Evolutionary conservation across 2,329 filamentous ascomycete species (phyloP).

Genomic region (Cercospora janseana): DNA sequence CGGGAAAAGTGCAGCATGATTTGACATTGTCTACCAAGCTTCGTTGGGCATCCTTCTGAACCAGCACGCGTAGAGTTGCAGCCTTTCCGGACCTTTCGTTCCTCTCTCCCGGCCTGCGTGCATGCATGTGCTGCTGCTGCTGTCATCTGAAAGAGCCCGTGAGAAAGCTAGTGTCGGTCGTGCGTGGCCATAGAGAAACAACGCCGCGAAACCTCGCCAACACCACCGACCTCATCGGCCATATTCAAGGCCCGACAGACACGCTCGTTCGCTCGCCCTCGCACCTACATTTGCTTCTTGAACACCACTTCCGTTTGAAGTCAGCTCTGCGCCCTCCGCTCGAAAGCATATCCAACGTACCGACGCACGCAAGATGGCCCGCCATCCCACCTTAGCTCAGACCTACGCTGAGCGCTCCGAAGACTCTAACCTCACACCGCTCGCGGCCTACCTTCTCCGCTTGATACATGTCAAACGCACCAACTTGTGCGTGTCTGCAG

Average conservation of each 20-base stretch:
- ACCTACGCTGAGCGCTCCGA: slow-evolving; percentile 49
- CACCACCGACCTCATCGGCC: slow-evolving; percentile 3
- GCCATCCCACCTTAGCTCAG: slow-evolving; percentile 44
- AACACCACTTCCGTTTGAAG: background rate
- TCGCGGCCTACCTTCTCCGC: slow-evolving; percentile 50
- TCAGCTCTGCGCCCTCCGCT: background rate
- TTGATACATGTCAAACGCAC: slow-evolving; percentile 52
- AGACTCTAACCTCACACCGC: slow-evolving; percentile 44
- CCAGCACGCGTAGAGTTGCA: too few species aligned
- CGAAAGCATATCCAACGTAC: background rate
- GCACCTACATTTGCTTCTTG: background rate
- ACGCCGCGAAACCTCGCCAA: slow-evolving; percentile 4
- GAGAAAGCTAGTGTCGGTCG: slow-evolving; percentile 1
- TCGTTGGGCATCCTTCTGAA: too few species aligned
- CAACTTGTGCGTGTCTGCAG: slow-evolving; percentile 57
- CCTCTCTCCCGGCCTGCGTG: background rate
- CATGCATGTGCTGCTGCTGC: too few species aligned
- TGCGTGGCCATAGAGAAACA: background rate
- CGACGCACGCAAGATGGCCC: slow-evolving; percentile 17
- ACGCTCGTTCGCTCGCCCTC: background rate
- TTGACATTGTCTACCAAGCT: too few species aligned
- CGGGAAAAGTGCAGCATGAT: too few species aligned
- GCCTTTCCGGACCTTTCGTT: too few species aligned
- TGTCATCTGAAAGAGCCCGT: background rate
- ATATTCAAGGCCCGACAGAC: background rate